Base-by-base conservation (phyloP, 1,139 yeast species). In the Lodderomyces metapsilosis region DNA sequence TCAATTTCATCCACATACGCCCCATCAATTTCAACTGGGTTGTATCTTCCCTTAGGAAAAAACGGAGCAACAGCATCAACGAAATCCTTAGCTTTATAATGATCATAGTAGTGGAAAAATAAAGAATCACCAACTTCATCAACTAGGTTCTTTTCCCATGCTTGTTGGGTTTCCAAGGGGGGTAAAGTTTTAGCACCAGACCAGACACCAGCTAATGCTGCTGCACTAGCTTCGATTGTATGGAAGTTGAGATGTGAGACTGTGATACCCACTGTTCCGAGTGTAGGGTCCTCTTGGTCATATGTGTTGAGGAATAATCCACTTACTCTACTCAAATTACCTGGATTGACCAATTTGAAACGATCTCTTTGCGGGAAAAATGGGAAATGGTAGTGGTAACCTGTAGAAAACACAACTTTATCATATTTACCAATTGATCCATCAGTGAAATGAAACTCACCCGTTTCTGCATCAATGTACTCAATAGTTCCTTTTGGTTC, bases 141-240 rank as follows among this genome's bases (percentile, higher is more conserved):
- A 7, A 60, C 51, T 28, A 59, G 47, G 3, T 54, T 45, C 17
- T 41, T 30, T 45, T 65, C 68, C 71, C 71, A 65, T 37, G 54
- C 42, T 21, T 41, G 43, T 47, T 64, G 71, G 25, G 59, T 68
- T 35, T 57, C 56, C 27, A 53, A 48, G 0, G 61, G 39, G 3
- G 72, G 72, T 34, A 64, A 53, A 5, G 47, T 34, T 16, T 44
- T 47, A 25, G 58, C 53, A 10, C 61, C 63, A 4, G 68, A 63
- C 76, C 77, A 72, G 4, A 71, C 70, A 7, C 78, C 78, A 10
- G 77, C 76, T 33, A 72, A 57, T 0, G 76, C 74, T 15, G 74
- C 68, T 2, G 74, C 69, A 47, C 63, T 58, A 4, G 70, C 63
- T 48, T 73, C 78, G 32, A 72, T 66, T 3, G 71, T 58, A 43